Conservation (phyloP, 805 yeast species). For the Schwanniomyces polymorphus region DNA sequence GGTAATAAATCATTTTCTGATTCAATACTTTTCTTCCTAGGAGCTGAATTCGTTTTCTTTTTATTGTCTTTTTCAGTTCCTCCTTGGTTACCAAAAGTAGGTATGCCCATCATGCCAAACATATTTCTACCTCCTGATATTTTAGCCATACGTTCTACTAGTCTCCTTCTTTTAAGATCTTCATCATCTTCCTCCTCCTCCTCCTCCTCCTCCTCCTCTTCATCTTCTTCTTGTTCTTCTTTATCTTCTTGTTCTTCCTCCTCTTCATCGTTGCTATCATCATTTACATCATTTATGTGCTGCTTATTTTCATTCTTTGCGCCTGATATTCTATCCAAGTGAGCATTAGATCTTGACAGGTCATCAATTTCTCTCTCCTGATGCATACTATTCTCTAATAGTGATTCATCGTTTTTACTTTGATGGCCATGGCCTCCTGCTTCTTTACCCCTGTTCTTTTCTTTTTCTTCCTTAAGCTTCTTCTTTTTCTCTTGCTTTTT, state of each 20-base stretch:
- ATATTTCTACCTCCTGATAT: conserved; percentile 83
- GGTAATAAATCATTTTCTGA: conserved; percentile 16
- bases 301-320: conserved; percentile 14
- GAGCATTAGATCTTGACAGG: not conserved
- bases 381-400: not conserved
- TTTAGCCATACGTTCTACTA: conserved; percentile 95
- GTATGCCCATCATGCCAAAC: conserved; percentile 70
- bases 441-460: not conserved
- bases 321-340: conserved; percentile 6
- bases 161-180: conserved; percentile 69
- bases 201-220: conserved; percentile 49
- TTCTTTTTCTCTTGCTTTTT: conserved; percentile 53
- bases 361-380: conserved; percentile 6
- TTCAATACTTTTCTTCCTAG: not conserved
- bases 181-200: conserved; percentile 71
- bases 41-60: conserved; percentile 7
- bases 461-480: conserved; percentile 30
- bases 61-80: conserved; percentile 1
- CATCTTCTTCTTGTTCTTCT: conserved; percentile 20
- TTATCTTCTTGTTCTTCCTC: conserved; percentile 7
- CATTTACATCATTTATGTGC: conserved; percentile 10
- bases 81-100: conserved; percentile 29
- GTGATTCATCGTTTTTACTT: not conserved
- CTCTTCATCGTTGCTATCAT: not conserved
- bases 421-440: not conserved